Base-by-base conservation (phyloP, 2,329 filamentous ascomycete genomes). In the Rhexocercosporidium sp. region DNA sequence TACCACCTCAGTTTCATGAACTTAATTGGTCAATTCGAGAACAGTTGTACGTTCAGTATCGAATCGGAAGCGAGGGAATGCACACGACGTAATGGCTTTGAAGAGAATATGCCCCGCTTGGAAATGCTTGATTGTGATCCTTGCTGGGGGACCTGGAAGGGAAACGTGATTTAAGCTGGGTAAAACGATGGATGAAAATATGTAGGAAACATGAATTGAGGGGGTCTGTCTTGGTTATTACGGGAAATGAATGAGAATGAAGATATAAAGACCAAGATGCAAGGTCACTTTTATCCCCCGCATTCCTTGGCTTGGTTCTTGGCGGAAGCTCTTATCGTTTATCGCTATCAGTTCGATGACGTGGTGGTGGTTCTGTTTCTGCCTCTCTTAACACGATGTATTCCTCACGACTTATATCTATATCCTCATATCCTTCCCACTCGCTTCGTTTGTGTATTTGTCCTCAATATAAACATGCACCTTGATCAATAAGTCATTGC, bases 31-130 rank as follows among this genome's bases (percentile, higher is more conserved):
- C 47, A 44, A 37, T 27, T 34, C 16, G 34, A 54, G 31, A 20
- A 56, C 14, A n/a, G 34, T 44, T 51, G 11, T 39, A 18, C 31
- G 18, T 54, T 54, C n/a, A 9, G 39, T 39, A 29, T 57, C 37
- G 29, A 65, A 59, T 41, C 34, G 37, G 44, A 60, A 53, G 49
- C 27, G 25, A 41, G 49, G 37, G n/a, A 34, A 18, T 18, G 53
- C 59, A 60, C 25, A 67, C 65, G 64, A 68, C 56, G 64, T 66
- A 66, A 69, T 66, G 47, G 34, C 31, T 41, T 25, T 16, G 25
- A 18, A 39, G 51, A 51, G 22, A 37, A n/a, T 41, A 25, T n/a
- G 29, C 39, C 39, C 59, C 59, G 41, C 59, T 62, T 51, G 57
- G 22, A 51, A 65, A 69, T 61, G 63, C 66, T 61, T 62, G 56